These are phyloP conservation scores for Fistulinella cinereoalba DNA, from an alignment of 1,284 basidiomycete genomes.

Conservation along the genomic window DNA sequence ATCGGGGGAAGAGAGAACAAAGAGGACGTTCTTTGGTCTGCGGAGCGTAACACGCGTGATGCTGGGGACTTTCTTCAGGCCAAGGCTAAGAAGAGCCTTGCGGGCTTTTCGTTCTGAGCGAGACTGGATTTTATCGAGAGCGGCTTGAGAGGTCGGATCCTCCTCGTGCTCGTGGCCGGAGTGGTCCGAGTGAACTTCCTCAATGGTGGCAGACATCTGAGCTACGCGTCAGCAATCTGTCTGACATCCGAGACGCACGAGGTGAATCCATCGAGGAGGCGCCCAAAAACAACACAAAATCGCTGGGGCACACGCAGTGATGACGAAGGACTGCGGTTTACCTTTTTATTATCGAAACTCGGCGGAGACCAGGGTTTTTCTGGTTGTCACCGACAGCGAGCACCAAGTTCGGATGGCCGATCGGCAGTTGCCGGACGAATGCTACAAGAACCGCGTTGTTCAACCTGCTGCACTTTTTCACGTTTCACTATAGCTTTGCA, in stretches of 20 bases:
- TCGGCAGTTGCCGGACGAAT: slow-evolving; percentile 32
- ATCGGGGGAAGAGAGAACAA: slow-evolving; percentile 92
- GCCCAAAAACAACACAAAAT: background rate
- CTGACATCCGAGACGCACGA: slow-evolving; percentile 35
- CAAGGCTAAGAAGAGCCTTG: slow-evolving; percentile 83
- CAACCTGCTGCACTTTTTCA: too few relatives aligned
- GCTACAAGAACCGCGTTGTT: too few relatives aligned
- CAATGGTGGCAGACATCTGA: slow-evolving; percentile 74
- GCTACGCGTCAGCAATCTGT: slow-evolving; percentile 19
- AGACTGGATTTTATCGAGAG: slow-evolving; percentile 91
- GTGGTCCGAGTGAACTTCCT: slow-evolving; percentile 79
- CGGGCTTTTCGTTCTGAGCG: slow-evolving; percentile 89
- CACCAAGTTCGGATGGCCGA: slow-evolving; percentile 10
- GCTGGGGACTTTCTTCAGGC: slow-evolving; percentile 87
- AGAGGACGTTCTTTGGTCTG: slow-evolving; percentile 92
- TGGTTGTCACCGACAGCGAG: slow-evolving; percentile 38
- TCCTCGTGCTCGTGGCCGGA: slow-evolving; percentile 71
- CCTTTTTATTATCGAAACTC: slow-evolving; percentile 20
- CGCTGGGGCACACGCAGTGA: background rate
- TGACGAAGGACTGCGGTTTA: slow-evolving; percentile 5
- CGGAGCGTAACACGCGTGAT: slow-evolving; percentile 96
- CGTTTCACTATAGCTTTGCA: too few relatives aligned
- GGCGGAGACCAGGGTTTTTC: slow-evolving; percentile 22
- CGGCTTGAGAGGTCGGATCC: slow-evolving; percentile 79
- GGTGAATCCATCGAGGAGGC: slow-evolving; percentile 22